Conservation (phyloP, 2,329 filamentous ascomycete species). For the Aspergillus pseudoterreus region DNA sequence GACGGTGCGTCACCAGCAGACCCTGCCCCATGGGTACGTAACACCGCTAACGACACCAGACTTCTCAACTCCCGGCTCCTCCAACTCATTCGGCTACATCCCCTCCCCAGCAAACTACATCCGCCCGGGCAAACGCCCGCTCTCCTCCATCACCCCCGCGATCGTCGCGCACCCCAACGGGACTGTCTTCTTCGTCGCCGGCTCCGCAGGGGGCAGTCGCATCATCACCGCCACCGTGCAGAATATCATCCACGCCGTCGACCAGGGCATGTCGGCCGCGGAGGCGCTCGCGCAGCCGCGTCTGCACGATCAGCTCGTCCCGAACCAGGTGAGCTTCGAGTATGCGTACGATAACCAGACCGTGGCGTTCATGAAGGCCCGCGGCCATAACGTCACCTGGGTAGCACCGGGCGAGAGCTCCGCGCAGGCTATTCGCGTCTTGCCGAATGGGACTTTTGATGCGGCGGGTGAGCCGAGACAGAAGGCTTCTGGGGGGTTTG, state of each 20-base stretch:
- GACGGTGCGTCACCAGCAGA: constrained; percentile 46
- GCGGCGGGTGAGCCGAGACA: constrained; percentile 74
- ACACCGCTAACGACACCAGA: constrained; percentile 55
- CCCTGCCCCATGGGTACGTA: background rate
- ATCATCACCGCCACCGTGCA: constrained; percentile 80
- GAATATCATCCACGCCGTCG: constrained; percentile 68
- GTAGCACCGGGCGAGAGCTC: constrained; percentile 61
- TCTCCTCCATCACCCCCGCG: constrained; percentile 77
- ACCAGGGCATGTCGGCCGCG: constrained; percentile 57
- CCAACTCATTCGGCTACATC: constrained; percentile 81
- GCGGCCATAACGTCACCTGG: constrained; percentile 71
- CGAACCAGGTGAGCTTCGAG: constrained; percentile 66
- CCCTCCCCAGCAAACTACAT: constrained; percentile 80
- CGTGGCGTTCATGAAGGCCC: constrained; percentile 57
- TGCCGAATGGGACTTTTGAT: constrained; percentile 68
- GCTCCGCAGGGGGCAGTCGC: constrained; percentile 74
- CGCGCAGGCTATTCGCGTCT: constrained; percentile 65
- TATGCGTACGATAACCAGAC: constrained; percentile 63
- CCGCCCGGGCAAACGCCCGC: constrained; percentile 71
- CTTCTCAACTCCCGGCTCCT: constrained; percentile 75
- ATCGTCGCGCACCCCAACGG: constrained; percentile 68
- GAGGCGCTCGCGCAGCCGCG: constrained; percentile 65
- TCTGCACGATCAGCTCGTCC: constrained; percentile 78
- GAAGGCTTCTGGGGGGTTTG: constrained; percentile 64
- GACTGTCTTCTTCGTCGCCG: constrained; percentile 64